phyloP scores from a whole-genome alignment of 2,329 filamentous ascomycete genomes.

The Colletotrichum agaves region DNA sequence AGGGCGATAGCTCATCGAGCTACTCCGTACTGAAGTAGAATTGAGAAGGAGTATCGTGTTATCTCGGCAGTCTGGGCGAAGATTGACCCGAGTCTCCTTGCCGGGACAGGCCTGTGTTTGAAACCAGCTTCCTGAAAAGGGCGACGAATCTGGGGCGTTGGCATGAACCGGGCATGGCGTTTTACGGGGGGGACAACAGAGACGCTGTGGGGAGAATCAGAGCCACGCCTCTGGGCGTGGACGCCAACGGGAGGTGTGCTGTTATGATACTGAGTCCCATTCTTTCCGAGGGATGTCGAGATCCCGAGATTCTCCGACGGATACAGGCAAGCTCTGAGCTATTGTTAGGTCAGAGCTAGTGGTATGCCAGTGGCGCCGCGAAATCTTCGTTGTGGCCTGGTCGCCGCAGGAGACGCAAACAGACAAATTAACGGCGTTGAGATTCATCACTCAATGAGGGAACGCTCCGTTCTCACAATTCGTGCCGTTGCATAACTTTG shows the following conservation, averaged over 20 bases:
- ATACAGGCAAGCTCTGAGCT: slow-evolving; percentile 33
- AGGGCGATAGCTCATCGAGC: slow-evolving; percentile 22
- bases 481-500: slow-evolving; percentile 17
- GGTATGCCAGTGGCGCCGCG: slow-evolving; percentile 29
- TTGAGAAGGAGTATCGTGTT: slow-evolving; percentile 6
- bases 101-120: slow-evolving; percentile 32
- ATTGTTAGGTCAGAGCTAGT: slow-evolving; percentile 23
- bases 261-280: slow-evolving; percentile 9
- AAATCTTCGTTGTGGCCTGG: slow-evolving; percentile 19
- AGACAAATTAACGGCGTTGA: slow-evolving; percentile 23
- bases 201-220: slow-evolving; percentile 24
- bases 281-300: slow-evolving; percentile 28
- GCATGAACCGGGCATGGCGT: slow-evolving; percentile 22
- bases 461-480: slow-evolving; percentile 4
- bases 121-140: slow-evolving; percentile 34
- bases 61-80: slow-evolving; percentile 31
- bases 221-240: slow-evolving; percentile 27
- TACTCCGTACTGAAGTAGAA: not conserved
- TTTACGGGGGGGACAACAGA: slow-evolving; percentile 26
- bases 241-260: slow-evolving; percentile 12
- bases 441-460: slow-evolving; percentile 10
- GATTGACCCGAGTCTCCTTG: slow-evolving; percentile 29
- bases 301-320: slow-evolving; percentile 36
- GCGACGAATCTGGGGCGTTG: slow-evolving; percentile 25
- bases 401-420: slow-evolving; percentile 30